These are phyloP conservation scores for Fusarium concolor DNA, from an alignment of 2,329 filamentous ascomycete species.

Conservation along the genomic window DNA sequence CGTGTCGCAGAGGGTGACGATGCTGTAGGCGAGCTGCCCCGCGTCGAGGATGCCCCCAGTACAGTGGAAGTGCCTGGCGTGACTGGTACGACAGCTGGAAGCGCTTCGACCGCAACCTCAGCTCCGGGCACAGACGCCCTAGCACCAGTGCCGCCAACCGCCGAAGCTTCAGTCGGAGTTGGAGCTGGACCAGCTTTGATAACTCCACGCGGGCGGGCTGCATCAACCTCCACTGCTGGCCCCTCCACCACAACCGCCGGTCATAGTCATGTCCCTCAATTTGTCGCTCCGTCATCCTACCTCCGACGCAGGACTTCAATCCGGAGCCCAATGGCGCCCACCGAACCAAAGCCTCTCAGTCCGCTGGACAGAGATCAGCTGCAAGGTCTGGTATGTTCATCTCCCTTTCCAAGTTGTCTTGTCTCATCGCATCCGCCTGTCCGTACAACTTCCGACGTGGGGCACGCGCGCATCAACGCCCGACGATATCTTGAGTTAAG, in stretches of 20 bases:
- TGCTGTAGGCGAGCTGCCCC: constrained; percentile 34
- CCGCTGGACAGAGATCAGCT: constrained; percentile 80
- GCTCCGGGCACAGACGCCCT: constrained; percentile 16
- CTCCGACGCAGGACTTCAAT: constrained; percentile 57
- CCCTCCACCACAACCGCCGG: constrained; percentile 41
- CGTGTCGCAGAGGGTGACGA: constrained; percentile 25
- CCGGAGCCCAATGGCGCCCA: constrained; percentile 52
- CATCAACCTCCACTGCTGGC: constrained; percentile 37
- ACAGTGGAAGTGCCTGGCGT: constrained; percentile 12
- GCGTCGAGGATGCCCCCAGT: constrained; percentile 22
- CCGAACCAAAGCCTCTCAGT: constrained; percentile 61
- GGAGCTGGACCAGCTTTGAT: constrained; percentile 31
- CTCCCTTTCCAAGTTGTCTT: constrained; percentile 4
- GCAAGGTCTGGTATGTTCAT: constrained; percentile 75
- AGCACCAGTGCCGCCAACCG: not conserved
- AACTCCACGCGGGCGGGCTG: constrained; percentile 39
- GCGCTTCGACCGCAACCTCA: constrained; percentile 27
- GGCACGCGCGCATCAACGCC: constrained; percentile 24
- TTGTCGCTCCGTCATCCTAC: constrained; percentile 71
- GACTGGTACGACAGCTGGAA: constrained; percentile 24
- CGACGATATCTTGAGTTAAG: constrained; percentile 17
- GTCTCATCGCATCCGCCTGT: constrained; percentile 16
- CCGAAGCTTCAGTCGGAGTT: constrained; percentile 14
- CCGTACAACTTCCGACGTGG: constrained; percentile 37
- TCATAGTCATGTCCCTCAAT: constrained; percentile 59